A percentile compares a stretch with the other conserved stretches of the same genome.
phyloP scores from a whole-genome alignment of 352 stramenopile species.

The Peronospora destructor region DNA sequence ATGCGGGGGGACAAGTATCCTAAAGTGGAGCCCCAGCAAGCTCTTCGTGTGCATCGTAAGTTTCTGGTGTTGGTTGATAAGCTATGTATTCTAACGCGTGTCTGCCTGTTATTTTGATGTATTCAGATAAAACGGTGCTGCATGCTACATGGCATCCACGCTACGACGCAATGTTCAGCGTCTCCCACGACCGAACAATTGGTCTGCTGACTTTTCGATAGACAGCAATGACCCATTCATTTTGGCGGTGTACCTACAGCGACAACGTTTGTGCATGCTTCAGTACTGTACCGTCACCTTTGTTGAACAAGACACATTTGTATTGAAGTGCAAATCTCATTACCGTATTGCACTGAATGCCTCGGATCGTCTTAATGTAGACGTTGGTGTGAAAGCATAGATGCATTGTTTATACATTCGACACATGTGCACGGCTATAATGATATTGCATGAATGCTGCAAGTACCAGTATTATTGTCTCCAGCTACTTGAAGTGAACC shows the following conservation, averaged over 20 bases:
- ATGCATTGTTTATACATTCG: too few relatives aligned
- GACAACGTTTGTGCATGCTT: background rate
- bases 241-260: background rate
- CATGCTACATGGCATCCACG: constrained; percentile 80
- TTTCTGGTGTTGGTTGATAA: constrained; percentile 12
- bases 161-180: constrained; percentile 81
- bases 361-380: too few relatives aligned
- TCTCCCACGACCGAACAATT: constrained; percentile 76
- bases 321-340: background rate
- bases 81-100: constrained; percentile 7
- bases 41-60: constrained; percentile 68
- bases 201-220: constrained; percentile 72
- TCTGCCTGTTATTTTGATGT: constrained; percentile 10
- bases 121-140: constrained; percentile 71
- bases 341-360: background rate
- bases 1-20: constrained; percentile 55
- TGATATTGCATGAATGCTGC: too few relatives aligned
- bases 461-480: too few relatives aligned
- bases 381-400: too few relatives aligned
- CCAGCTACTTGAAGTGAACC: too few relatives aligned
- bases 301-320: background rate
- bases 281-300: background rate
- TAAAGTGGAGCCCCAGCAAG: constrained; percentile 60
- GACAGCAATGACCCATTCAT: background rate
- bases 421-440: too few relatives aligned